These are phyloP conservation scores for Ascodesmis nigricans DNA, from an alignment of 495 filamentous ascomycete species.

Conservation along the genomic window DNA sequence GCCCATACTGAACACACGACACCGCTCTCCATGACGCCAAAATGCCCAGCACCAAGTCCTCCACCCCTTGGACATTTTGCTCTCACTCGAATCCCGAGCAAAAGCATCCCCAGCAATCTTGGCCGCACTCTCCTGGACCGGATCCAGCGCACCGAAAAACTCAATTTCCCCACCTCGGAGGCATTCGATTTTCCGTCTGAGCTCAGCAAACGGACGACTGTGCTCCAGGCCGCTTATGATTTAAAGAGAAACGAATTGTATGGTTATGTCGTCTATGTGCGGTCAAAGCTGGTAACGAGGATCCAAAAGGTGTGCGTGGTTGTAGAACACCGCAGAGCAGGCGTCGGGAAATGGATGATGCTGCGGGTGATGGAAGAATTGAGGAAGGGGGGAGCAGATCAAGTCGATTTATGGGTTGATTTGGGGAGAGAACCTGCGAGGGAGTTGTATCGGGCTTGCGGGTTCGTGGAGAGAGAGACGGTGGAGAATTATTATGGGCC, in stretches of 20 bases:
- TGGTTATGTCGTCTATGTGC: slow-evolving; percentile 35
- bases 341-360: slow-evolving; percentile 32
- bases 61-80: no score
- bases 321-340: slow-evolving; percentile 30
- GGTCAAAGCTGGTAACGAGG: slow-evolving; percentile 30
- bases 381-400: slow-evolving; percentile 31
- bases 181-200: slow-evolving; percentile 32
- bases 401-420: slow-evolving; percentile 40
- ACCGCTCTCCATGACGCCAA: no score
- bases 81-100: no score
- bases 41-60: no score
- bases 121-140: slow-evolving; percentile 13
- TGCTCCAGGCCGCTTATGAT: slow-evolving; percentile 27
- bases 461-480: slow-evolving; percentile 31
- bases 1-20: no score
- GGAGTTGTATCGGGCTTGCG: slow-evolving; percentile 28
- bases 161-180: slow-evolving; percentile 37
- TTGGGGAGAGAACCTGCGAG: slow-evolving; percentile 30
- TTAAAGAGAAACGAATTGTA: slow-evolving; percentile 10
- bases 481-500: slow-evolving; percentile 36
- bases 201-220: slow-evolving; percentile 35
- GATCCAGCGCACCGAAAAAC: slow-evolving; percentile 29
- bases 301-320: slow-evolving; percentile 40
- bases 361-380: slow-evolving; percentile 28
- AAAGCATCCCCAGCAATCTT: no score